Evolutionary conservation across 495 filamentous ascomycete genomes (phyloP).

Genomic region (Cladorrhinum samala): DNA sequence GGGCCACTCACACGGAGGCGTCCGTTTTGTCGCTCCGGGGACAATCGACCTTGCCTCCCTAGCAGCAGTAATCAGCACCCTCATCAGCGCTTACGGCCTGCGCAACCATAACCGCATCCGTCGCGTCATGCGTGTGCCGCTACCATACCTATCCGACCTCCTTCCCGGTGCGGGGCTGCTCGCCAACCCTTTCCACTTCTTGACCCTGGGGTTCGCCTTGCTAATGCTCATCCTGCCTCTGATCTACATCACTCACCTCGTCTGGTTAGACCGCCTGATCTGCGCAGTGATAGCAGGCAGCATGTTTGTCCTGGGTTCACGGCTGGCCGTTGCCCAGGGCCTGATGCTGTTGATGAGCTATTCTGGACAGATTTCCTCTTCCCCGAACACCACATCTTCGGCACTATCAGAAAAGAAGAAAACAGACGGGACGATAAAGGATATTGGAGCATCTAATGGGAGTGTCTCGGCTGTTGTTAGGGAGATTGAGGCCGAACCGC

Average conservation of each 20-base stretch:
- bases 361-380: conserved; percentile 15
- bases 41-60: conserved; percentile 76
- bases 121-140: conserved; percentile 67
- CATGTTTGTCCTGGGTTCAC: conserved; percentile 81
- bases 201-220: conserved; percentile 78
- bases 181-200: conserved; percentile 87
- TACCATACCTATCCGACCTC: conserved; percentile 57
- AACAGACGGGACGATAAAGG: conserved; percentile 5
- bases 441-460: background rate
- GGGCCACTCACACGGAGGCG: conserved; percentile 4
- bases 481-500: conserved; percentile 75
- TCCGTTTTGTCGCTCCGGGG: conserved; percentile 53
- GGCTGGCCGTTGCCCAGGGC: conserved; percentile 77
- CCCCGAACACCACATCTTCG: too few relatives aligned
- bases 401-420: conserved; percentile 4
- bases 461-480: conserved; percentile 67
- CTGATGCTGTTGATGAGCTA: conserved; percentile 95
- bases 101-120: conserved; percentile 94
- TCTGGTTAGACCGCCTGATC: conserved; percentile 75
- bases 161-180: conserved; percentile 57
- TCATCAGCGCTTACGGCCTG: conserved; percentile 79
- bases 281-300: conserved; percentile 70
- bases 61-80: conserved; percentile 78
- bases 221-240: conserved; percentile 80
- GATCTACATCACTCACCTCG: conserved; percentile 64